Base-by-base conservation (phyloP, 371 early-diverging fungal species). In the Gilbertella persicaria region DNA sequence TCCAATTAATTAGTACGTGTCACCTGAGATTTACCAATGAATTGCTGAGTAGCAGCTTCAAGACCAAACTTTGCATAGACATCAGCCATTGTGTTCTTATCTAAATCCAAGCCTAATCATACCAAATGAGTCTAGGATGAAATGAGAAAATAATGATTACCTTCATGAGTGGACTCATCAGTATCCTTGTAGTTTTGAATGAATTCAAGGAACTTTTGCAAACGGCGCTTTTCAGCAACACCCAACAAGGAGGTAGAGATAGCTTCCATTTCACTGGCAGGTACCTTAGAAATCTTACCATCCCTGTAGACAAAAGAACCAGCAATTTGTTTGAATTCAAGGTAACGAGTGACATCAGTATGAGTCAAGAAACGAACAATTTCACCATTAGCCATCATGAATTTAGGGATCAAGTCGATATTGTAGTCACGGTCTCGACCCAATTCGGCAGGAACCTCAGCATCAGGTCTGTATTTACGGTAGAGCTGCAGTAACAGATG, bases 321-420 rank as follows among this genome's bases (percentile, higher is more conserved):
- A 23, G 91, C 82, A 53, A 99, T 95, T 67, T 95, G 92, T 71
- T 92, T 90, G 84, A 99, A 99, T 68, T 97, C 97, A 33, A 99
- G 81, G 77, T 99, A 97, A 50, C 97, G 91, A 23, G 98, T 94
- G 36, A 99, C 97, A 66, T 99, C 95, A 42, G 99, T 94, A 73
- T 98, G 94, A 50, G 86, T 86, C 59, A 93, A 77, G 58, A 92
- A 89, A 46, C 86, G 87, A 59, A 92, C 91, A 45, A 97, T 82
- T 60, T 93, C 91, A 45, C 93, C 97, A 60, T 94, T 96, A 45
- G 97, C 98, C 94, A 99, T 96, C 84, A 99, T 93, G 73, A 99
- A 97, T 84, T 99, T 99, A 66, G 99, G 99, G 43, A 99, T 95
- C 66, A 99, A 75, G 71, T 99, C 99, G 37, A 99, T 88, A 75